A percentile compares a stretch with the other conserved stretches of the same genome.
These are phyloP conservation scores for Diaporthe citrichinensis DNA, from an alignment of 2,329 filamentous ascomycete genomes.

Conservation along the genomic window DNA sequence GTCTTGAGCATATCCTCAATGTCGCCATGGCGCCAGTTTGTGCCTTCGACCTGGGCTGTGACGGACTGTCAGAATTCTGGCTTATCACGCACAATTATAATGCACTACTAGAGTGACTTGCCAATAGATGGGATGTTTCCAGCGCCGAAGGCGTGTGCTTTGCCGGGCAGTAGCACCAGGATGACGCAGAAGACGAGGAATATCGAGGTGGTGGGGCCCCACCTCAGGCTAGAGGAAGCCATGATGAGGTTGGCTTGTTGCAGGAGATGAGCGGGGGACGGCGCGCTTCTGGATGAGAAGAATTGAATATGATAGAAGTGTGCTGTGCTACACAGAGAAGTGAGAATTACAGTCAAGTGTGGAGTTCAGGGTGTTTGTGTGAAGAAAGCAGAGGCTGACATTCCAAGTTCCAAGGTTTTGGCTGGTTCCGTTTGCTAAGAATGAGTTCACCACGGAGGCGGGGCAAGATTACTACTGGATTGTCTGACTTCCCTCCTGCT, in stretches of 20 bases:
- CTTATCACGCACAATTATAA: too few relatives aligned
- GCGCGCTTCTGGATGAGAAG: not conserved
- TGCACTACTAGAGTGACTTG: constrained; percentile 46
- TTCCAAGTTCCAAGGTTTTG: constrained; percentile 30
- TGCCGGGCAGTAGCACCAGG: constrained; percentile 69
- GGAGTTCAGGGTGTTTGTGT: not conserved
- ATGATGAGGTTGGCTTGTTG: constrained; percentile 51
- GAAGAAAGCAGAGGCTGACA: constrained; percentile 27
- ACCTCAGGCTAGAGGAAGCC: constrained; percentile 62
- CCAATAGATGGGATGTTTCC: constrained; percentile 78
- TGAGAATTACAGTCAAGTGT: not conserved
- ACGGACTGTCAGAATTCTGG: not conserved
- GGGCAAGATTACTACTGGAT: constrained; percentile 23
- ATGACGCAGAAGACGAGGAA: constrained; percentile 68
- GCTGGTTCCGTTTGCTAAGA: constrained; percentile 24
- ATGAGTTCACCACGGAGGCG: constrained; percentile 24
- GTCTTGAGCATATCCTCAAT: constrained; percentile 74
- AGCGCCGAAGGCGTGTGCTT: constrained; percentile 75
- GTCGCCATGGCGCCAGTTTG: constrained; percentile 80
- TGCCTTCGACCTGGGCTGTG: constrained; percentile 71
- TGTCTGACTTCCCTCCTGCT: constrained; percentile 6
- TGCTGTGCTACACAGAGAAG: not conserved
- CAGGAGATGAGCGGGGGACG: not conserved
- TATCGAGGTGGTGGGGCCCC: constrained; percentile 57
- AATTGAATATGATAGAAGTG: not conserved